Percentiles rank a stretch among this genome's conserved stretches.
Conservation (phyloP, 352 stramenopile genomes). For the Blastocystis sp. region DNA sequence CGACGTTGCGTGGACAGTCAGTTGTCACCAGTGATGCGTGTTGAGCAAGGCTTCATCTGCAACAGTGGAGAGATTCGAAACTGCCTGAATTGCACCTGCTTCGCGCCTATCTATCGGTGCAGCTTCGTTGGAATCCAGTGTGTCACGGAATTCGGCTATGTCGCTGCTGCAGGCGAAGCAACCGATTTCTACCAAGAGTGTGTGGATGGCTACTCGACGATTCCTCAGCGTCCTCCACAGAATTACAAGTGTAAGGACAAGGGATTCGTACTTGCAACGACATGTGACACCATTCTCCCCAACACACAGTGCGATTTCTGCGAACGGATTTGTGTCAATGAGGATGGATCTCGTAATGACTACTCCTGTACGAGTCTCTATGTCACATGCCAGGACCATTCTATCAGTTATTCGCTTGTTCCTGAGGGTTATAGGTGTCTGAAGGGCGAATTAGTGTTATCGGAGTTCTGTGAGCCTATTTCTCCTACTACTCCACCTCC, state of each 20-base stretch:
- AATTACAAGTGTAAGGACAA: slow-evolving; percentile 61
- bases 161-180: background rate
- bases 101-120: slow-evolving; percentile 26
- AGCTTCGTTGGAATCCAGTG: slow-evolving; percentile 56
- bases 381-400: background rate
- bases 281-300: slow-evolving; percentile 22
- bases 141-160: slow-evolving; percentile 46
- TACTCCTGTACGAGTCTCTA: slow-evolving; percentile 44
- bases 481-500: background rate
- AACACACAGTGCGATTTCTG: slow-evolving; percentile 46
- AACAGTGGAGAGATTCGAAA: slow-evolving; percentile 26
- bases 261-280: slow-evolving; percentile 37
- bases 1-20: slow-evolving; percentile 9
- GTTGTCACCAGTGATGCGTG: background rate
- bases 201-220: slow-evolving; percentile 42
- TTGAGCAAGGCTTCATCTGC: slow-evolving; percentile 40
- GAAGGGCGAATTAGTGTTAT: slow-evolving; percentile 10
- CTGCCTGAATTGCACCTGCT: slow-evolving; percentile 13
- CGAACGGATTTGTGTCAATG: slow-evolving; percentile 39
- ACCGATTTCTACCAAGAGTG: slow-evolving; percentile 59
- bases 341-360: slow-evolving; percentile 27
- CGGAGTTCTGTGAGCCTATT: slow-evolving; percentile 29
- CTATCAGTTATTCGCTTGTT: background rate
- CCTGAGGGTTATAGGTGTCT: slow-evolving; percentile 15
- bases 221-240: slow-evolving; percentile 16